Conservation (phyloP, 2,329 filamentous ascomycete genomes). For the Huntiella savannae region DNA sequence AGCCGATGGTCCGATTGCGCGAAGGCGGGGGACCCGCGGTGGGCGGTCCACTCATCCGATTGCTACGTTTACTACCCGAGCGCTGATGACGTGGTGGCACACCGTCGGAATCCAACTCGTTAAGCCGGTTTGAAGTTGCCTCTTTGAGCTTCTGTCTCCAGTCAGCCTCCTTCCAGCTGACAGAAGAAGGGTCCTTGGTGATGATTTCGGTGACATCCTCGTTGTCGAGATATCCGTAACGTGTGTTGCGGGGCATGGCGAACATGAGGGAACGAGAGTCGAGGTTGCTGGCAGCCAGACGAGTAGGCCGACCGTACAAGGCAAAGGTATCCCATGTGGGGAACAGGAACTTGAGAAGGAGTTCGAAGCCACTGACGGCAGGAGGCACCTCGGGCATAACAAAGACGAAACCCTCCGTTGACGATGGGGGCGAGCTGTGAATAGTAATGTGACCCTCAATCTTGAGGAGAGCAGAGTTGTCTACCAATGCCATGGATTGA, state of each 20-base stretch:
- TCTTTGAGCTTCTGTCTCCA: constrained; percentile 87
- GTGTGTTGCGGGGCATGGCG: constrained; percentile 74
- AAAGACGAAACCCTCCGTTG: constrained; percentile 86
- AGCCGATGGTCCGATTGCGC: constrained; percentile 28
- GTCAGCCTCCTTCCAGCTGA: constrained; percentile 63
- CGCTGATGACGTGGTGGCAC: constrained; percentile 22
- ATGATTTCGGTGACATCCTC: constrained; percentile 70
- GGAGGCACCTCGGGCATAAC: constrained; percentile 90
- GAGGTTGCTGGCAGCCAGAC: constrained; percentile 69
- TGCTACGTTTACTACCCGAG: constrained; percentile 39
- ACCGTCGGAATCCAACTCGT: constrained; percentile 34
- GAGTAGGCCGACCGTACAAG: constrained; percentile 74
- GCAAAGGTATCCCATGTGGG: constrained; percentile 86
- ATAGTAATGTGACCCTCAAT: constrained; percentile 82
- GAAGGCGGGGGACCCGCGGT: constrained; percentile 19
- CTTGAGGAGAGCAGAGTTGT: constrained; percentile 85
- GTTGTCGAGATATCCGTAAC: constrained; percentile 81
- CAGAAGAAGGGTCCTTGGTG: constrained; percentile 49
- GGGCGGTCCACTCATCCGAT: constrained; percentile 28
- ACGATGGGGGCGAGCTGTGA: constrained; percentile 57
- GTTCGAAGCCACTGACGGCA: constrained; percentile 87
- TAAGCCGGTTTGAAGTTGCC: constrained; percentile 62
- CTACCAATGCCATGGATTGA: constrained; percentile 80
- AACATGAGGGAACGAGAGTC: constrained; percentile 92
- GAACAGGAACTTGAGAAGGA: constrained; percentile 81